A percentile compares a stretch with the other conserved stretches of the same genome.
These are phyloP conservation scores for Penicillium canescens DNA, from an alignment of 495 filamentous ascomycete species.

Conservation along the genomic window DNA sequence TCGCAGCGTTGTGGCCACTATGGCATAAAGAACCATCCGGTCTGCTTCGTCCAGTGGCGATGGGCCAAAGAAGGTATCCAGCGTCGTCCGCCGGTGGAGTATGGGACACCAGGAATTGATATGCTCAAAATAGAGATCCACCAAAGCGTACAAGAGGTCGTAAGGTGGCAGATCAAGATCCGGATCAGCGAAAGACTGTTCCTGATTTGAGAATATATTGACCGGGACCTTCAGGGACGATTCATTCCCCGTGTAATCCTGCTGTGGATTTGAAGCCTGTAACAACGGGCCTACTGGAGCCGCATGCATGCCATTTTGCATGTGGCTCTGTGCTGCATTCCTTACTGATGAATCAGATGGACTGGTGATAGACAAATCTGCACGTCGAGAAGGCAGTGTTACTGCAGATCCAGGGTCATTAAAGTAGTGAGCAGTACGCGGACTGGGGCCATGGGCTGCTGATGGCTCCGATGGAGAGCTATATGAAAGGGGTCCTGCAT, in stretches of 20 bases:
- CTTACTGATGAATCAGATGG: conserved; percentile 38
- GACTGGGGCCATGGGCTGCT: conserved; percentile 37
- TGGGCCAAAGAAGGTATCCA: conserved; percentile 79
- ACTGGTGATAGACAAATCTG: conserved; percentile 35
- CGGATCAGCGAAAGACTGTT: conserved; percentile 48
- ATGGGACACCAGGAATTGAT: conserved; percentile 92
- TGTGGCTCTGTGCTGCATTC: conserved; percentile 24
- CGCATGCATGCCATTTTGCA: conserved; percentile 21
- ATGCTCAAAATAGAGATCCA: conserved; percentile 87
- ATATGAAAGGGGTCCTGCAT: conserved; percentile 35
- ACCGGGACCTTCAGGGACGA: conserved; percentile 46
- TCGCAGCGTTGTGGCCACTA: conserved; percentile 81
- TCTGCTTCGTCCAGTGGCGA: conserved; percentile 76
- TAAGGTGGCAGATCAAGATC: conserved; percentile 84
- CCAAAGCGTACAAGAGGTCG: conserved; percentile 76
- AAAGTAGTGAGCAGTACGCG: conserved; percentile 35
- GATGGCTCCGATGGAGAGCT: conserved; percentile 47
- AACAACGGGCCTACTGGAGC: conserved; percentile 23
- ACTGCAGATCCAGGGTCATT: conserved; percentile 36
- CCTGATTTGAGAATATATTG: conserved; percentile 42
- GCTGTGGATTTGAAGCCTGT: conserved; percentile 20
- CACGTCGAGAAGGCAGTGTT: conserved; percentile 26
- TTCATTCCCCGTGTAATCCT: conserved; percentile 46
- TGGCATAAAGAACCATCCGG: conserved; percentile 79
- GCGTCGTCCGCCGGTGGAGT: conserved; percentile 72